Conservation (phyloP, 2,329 filamentous ascomycete genomes). For the Neocatenulostroma microsporum region DNA sequence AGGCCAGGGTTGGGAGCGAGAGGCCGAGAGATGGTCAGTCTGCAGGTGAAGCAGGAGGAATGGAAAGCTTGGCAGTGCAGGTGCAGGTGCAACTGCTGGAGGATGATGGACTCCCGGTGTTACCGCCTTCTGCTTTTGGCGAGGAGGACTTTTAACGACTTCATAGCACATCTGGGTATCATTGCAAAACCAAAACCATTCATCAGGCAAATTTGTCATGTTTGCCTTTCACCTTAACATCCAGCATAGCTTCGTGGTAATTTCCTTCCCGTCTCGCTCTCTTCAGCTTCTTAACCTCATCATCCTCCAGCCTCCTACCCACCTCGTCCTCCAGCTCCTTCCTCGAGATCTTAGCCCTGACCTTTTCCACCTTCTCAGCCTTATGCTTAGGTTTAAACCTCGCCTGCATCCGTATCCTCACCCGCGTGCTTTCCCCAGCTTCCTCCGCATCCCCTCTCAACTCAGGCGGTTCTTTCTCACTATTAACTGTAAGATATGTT, state of each 20-base stretch:
- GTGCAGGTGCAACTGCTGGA: too few species aligned
- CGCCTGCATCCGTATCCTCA: conserved; percentile 88
- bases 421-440: conserved; percentile 59
- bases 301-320: conserved; percentile 46
- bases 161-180: neutral
- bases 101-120: too few species aligned
- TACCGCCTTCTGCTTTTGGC: too few species aligned
- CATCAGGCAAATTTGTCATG: conserved; percentile 68
- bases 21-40: too few species aligned
- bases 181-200: too few species aligned
- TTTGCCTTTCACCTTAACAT: conserved; percentile 85
- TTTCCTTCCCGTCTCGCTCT: conserved; percentile 76
- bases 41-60: too few species aligned
- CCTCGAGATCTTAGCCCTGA: conserved; percentile 74
- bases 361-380: conserved; percentile 74
- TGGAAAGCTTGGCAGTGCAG: too few species aligned
- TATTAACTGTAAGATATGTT: conserved; percentile 57
- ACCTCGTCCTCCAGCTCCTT: conserved; percentile 49
- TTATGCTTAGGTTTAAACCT: conserved; percentile 80
- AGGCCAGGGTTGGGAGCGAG: too few species aligned
- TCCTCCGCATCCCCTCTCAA: conserved; percentile 67
- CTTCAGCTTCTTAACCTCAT: conserved; percentile 78
- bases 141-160: too few species aligned
- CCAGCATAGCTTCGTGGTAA: conserved; percentile 78
- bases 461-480: conserved; percentile 42